Base-by-base conservation (phyloP, 331 rosid species). In the Acacia pycnantha region DNA sequence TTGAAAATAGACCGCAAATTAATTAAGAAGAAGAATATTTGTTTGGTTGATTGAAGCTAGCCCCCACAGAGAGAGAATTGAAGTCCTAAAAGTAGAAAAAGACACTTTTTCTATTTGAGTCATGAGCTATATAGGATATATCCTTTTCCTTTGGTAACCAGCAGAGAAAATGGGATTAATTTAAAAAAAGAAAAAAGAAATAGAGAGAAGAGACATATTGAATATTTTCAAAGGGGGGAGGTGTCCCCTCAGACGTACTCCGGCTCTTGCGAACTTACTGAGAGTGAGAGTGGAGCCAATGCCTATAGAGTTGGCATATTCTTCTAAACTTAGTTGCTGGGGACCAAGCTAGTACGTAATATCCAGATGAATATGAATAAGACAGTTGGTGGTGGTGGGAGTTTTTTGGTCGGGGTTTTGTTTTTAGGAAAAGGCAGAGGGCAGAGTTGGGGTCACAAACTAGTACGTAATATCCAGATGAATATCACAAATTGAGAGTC, bases 201-300 rank as follows among this genome's bases (percentile, higher is more conserved):
- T 77, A 68, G 58, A 84, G 88, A 87, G 92, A 86, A 70, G 90
- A 89, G 86, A 90, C 89, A 91, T 88, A 83, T 83, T 93, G 92
- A 91, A 88, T 93, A 87, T 80, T 88, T 83, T 78, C 82, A 85
- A 84, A 88, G 87, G 87, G 80, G 88, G 83, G 74, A 79, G 89
- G 88, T 74, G 82, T 74, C 90, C 90, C 95, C 85, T 88, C 94
- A 92, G 70, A 90, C n/a, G n/a, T n/a, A n/a, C n/a, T n/a, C n/a
- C n/a, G n/a, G n/a, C n/a, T n/a, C n/a, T n/a, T n/a, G n/a, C n/a
- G n/a, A n/a, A n/a, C n/a, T n/a, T n/a, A n/a, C n/a, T n/a, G n/a
- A n/a, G n/a, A n/a, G n/a, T n/a, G n/a, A n/a, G n/a, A n/a, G n/a
- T n/a, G n/a, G n/a, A n/a, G n/a, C n/a, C n/a, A n/a, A n/a, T n/a